Evolutionary conservation across 2,329 filamentous ascomycete genomes (phyloP).

Genomic region (Xylariaceae sp.): DNA sequence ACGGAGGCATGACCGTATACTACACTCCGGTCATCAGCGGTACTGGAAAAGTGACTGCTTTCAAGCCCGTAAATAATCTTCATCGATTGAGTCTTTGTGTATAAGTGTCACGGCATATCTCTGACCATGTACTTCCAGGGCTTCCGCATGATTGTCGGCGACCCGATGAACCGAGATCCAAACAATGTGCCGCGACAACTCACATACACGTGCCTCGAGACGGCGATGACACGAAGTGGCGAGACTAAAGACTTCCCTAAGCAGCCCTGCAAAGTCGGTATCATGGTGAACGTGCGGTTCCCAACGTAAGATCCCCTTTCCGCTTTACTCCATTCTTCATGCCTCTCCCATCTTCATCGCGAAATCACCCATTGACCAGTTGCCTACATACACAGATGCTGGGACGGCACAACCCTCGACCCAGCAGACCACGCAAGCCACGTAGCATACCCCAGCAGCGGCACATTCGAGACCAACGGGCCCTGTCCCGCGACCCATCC

Average conservation of each 20-base stretch:
- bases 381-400: conserved; percentile 34
- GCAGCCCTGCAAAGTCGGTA: conserved; percentile 45
- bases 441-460: conserved; percentile 43
- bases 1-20: conserved; percentile 40
- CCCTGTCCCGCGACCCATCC: conserved; percentile 48
- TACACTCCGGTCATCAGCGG: conserved; percentile 30
- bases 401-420: conserved; percentile 48
- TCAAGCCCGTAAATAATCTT: conserved; percentile 32
- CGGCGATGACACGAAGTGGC: conserved; percentile 7
- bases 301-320: conserved; percentile 33
- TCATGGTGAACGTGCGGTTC: conserved; percentile 50
- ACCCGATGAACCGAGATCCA: conserved; percentile 24
- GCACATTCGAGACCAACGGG: conserved; percentile 37
- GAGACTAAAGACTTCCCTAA: conserved; percentile 35
- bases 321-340: neutral
- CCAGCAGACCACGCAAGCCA: conserved; percentile 45
- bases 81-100: neutral
- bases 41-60: conserved; percentile 33
- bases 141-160: conserved; percentile 42
- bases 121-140: conserved; percentile 24
- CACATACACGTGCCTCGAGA: conserved; percentile 12
- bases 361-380: neutral
- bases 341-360: neutral
- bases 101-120: neutral
- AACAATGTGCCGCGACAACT: conserved; percentile 8